Conservation (phyloP, 148 eudicot species). For the Fagopyrum esculentum region DNA sequence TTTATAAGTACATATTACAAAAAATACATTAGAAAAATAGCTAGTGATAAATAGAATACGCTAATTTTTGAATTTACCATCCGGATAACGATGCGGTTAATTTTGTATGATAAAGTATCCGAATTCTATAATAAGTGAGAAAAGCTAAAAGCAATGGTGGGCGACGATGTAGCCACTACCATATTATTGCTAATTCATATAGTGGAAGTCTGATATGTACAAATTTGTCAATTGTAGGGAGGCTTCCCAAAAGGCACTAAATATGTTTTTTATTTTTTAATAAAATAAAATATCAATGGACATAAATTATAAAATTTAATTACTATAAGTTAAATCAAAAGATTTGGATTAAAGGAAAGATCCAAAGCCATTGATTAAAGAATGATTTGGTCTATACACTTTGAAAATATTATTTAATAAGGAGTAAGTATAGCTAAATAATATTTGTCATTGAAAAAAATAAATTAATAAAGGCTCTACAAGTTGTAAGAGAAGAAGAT, state of each 20-base stretch:
- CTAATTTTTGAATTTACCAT: no score
- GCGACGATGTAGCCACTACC: conserved; percentile 5
- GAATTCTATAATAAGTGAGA: not conserved
- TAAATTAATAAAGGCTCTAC: no score
- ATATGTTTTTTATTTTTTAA: not conserved
- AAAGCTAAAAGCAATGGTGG: not conserved
- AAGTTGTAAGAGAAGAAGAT: no score
- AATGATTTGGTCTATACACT: no score
- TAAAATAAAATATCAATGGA: not conserved
- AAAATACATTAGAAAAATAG: no score
- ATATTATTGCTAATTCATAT: not conserved
- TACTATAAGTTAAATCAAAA: not conserved
- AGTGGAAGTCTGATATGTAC: not conserved
- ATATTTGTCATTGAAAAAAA: no score
- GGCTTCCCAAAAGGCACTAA: not conserved
- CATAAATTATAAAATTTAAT: not conserved
- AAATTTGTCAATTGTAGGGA: not conserved
- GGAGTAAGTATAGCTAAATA: no score
- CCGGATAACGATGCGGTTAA: no score
- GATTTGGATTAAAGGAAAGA: not conserved
- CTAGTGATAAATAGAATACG: no score
- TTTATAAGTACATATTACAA: no score
- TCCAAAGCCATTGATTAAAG: not conserved
- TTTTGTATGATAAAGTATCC: no score
- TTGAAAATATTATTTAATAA: no score